Evolutionary conservation across 2,329 filamentous ascomycete species (phyloP).

Genomic region (Colletotrichum liaoningense): DNA sequence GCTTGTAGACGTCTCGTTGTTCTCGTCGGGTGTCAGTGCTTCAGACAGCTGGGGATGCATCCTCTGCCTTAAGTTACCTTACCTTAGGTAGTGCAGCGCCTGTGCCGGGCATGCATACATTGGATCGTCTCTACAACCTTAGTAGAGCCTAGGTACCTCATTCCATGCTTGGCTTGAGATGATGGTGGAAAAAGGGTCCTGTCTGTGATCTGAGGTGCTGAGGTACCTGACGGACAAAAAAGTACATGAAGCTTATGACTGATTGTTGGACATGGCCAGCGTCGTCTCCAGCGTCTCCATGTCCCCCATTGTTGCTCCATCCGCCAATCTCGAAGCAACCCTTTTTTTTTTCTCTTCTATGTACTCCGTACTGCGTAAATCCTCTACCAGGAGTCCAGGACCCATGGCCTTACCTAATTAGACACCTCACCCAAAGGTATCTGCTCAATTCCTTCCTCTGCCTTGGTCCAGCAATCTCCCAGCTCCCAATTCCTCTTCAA

Average conservation of each 20-base stretch:
- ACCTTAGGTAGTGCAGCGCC: background rate
- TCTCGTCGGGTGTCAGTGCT: constrained; percentile 24
- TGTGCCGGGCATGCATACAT: background rate
- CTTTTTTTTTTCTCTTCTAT: background rate
- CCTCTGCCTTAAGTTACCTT: background rate
- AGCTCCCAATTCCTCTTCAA: background rate
- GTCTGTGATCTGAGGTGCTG: background rate
- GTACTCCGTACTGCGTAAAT: background rate
- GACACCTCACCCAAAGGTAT: constrained; percentile 15
- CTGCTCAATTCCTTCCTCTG: background rate
- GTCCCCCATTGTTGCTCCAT: constrained; percentile 10
- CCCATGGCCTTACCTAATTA: constrained; percentile 28
- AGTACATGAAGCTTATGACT: background rate
- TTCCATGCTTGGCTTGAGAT: background rate
- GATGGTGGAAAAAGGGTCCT: background rate
- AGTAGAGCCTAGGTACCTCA: background rate
- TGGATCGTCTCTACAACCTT: background rate
- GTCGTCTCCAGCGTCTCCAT: background rate
- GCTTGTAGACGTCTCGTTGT: background rate
- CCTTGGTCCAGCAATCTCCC: background rate
- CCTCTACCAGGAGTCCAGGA: background rate
- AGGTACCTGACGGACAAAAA: background rate
- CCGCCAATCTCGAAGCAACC: constrained; percentile 22
- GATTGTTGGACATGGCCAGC: background rate
- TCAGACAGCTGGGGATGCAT: background rate